Conservation (phyloP, 257 asterid genomes). For the Solanum dulcamara region DNA sequence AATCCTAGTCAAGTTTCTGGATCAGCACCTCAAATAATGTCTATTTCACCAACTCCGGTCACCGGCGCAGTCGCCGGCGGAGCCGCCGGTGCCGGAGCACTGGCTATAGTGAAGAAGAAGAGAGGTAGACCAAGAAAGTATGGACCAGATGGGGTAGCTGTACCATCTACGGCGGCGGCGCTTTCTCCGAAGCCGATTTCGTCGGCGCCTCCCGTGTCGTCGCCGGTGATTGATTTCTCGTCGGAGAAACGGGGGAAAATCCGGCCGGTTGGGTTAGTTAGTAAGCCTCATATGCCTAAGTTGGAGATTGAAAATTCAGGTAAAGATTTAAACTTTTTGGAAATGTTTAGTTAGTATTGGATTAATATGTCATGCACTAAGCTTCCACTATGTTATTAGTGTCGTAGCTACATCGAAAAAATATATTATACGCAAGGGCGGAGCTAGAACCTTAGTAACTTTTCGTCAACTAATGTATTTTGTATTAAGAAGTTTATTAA, state of each 20-base stretch:
- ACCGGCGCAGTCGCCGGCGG: conserved; percentile 9
- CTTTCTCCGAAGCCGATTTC: conserved; percentile 88
- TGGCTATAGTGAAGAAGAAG: conserved; percentile 41
- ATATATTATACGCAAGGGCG: neutral
- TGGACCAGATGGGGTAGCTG: conserved; percentile 63
- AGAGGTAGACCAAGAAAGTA: conserved; percentile 94
- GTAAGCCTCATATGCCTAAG: conserved; percentile 37
- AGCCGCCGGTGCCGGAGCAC: neutral
- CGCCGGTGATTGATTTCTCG: conserved; percentile 87
- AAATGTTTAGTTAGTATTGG: neutral
- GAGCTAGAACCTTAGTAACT: neutral
- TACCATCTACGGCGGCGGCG: conserved; percentile 1
- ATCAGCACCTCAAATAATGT: conserved; percentile 23
- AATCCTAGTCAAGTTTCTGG: conserved; percentile 6
- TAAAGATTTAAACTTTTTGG: neutral
- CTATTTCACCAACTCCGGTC: conserved; percentile 20
- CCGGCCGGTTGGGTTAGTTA: conserved; percentile 37
- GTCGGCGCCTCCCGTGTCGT: conserved; percentile 38
- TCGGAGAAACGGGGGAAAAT: conserved; percentile 45
- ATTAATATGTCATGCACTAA: neutral
- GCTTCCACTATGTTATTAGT: neutral
- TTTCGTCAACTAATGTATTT: neutral
- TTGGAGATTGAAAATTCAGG: conserved; percentile 44
- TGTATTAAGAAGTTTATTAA: neutral
- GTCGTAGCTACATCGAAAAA: neutral